Percentiles rank a stretch among this genome's conserved stretches.
Evolutionary conservation across 106 monocot species (phyloP).

Genomic region (Dendrobium chrysotoxum): DNA sequence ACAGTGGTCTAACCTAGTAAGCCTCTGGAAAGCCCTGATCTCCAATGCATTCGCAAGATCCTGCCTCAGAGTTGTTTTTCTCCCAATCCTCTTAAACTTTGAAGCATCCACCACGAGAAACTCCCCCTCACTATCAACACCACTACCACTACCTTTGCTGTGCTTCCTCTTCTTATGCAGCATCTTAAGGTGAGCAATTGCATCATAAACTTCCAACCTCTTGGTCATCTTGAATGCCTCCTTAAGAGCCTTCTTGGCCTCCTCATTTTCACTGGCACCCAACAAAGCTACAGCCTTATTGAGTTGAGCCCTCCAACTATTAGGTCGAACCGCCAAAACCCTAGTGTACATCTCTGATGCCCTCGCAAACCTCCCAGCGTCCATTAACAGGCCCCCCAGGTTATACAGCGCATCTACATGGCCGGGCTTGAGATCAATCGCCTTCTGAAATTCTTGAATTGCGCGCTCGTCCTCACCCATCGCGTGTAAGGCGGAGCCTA

Average conservation of each 20-base stretch:
- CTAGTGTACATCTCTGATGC: conserved; percentile 95
- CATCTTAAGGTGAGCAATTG: conserved; percentile 78
- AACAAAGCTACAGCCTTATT: conserved; percentile 84
- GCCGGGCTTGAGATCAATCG: conserved; percentile 87
- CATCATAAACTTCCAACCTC: conserved; percentile 93
- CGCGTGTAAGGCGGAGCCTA: conserved; percentile 79
- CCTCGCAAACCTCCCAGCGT: conserved; percentile 65
- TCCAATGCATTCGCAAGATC: conserved; percentile 86
- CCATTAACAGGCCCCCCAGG: conserved; percentile 88
- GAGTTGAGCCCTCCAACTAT: conserved; percentile 88
- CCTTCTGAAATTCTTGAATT: conserved; percentile 97
- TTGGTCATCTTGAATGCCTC: conserved; percentile 97
- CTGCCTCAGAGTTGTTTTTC: conserved; percentile 70
- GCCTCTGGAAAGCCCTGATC: conserved; percentile 80
- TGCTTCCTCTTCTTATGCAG: conserved; percentile 71
- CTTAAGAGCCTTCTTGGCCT: conserved; percentile 77
- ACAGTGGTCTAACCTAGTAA: conserved; percentile 61
- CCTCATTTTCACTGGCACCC: conserved; percentile 80
- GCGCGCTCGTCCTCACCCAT: conserved; percentile 91
- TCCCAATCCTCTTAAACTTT: conserved; percentile 76
- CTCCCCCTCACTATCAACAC: conserved; percentile 20
- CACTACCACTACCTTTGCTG: conserved; percentile 21
- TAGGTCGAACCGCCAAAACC: conserved; percentile 60
- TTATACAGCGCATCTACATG: conserved; percentile 95
- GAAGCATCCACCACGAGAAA: conserved; percentile 71